Base-by-base conservation (phyloP, 345 rosid species). In the Microcos paniculata region DNA sequence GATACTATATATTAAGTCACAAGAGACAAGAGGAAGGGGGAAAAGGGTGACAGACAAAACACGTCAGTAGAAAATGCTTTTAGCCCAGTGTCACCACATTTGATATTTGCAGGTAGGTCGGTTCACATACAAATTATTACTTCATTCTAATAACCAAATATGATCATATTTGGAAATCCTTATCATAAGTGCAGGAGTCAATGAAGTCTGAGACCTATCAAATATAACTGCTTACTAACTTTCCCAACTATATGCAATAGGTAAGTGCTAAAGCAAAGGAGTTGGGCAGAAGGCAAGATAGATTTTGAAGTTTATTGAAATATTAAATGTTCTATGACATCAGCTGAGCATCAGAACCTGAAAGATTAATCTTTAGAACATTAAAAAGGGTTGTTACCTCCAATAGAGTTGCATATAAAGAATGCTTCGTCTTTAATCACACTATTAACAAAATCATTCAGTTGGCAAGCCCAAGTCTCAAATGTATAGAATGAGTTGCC, bases 361-460 rank as follows among this genome's bases (percentile, higher is more conserved):
- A 33, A 58, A 11, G 21, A 23, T 49, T 51, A 19, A 80, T 31
- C 63, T 31, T 23, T 30, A 72, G 4, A 40, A 71, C 23, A 46
- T 23, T 53, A 12, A 55, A 63, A 63, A 79, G 74, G 35, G 65
- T 42, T 62, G 51, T 87, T 78, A 92, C 98, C 98, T 90, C 97
- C 98, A 4, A 92, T 91, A 55, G 99, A 95, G 84, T 95, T 93
- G 87, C 98, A 95, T 58, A 90, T 87, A 35, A 91, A 89, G 83
- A 91, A 91, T 65, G 96, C 97, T 82, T 85, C 77, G 70, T 95
- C 98, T 84, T 91, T 90, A 51, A 95, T 90, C 61, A 95, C 87
- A 38, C 86, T 85, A 10, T 75, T 42, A 71, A 93, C 91, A 55
- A 92, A 92, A 63, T 92, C 94, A 72, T 89, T 92, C 79, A 95